Percentiles rank a stretch among this genome's conserved stretches.
phyloP scores from a whole-genome alignment of 192 early-diverging fungal species.

The Irineochytrium annulatum region DNA sequence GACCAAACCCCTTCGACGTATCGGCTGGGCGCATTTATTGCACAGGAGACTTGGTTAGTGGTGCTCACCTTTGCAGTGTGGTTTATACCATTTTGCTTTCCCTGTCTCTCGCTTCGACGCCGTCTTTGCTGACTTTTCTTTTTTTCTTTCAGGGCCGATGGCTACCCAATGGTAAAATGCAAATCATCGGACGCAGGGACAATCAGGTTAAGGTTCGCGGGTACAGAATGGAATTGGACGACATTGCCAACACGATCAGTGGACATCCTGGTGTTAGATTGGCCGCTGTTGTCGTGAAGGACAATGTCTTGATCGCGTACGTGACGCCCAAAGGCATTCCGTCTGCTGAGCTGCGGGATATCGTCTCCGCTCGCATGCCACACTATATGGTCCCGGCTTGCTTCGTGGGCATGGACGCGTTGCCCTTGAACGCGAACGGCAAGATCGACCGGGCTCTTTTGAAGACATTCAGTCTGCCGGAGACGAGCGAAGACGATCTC shows the following conservation, averaged over 20 bases:
- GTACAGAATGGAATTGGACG: conserved; percentile 33
- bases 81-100: too few relatives aligned
- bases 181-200: conserved; percentile 31
- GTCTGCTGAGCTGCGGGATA: not conserved
- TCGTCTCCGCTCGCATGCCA: conserved; percentile 13
- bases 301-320: conserved; percentile 25
- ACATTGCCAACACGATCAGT: conserved; percentile 13
- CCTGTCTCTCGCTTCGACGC: too few relatives aligned
- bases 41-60: conserved; percentile 25
- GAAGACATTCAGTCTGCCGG: not conserved
- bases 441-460: conserved; percentile 14
- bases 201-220: conserved; percentile 35
- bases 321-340: conserved; percentile 3
- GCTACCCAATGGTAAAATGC: conserved; percentile 16
- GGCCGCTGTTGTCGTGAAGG: conserved; percentile 28
- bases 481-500: too few relatives aligned
- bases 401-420: conserved; percentile 17
- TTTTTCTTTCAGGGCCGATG: conserved; percentile 10
- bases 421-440: conserved; percentile 30
- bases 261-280: not conserved
- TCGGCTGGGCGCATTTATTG: conserved; percentile 22
- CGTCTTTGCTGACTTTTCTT: not conserved
- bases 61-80: too few relatives aligned
- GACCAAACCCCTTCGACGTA: conserved; percentile 19
- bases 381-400: conserved; percentile 28